Evolutionary conservation across 306 rosid species (phyloP).

Genomic region (Bauhinia variegata): DNA sequence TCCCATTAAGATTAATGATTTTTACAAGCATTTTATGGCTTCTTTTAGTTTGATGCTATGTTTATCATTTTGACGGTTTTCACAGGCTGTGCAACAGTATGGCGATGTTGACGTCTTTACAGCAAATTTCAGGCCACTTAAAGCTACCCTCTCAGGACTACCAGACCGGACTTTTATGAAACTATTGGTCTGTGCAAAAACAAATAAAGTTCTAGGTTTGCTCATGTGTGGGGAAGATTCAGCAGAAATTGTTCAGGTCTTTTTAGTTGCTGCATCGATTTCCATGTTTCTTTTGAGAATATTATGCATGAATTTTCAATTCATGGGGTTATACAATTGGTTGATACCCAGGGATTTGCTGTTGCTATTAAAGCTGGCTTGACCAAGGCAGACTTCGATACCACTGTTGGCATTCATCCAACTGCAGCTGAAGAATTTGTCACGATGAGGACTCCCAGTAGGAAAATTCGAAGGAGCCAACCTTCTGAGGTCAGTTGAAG

Average conservation of each 20-base stretch:
- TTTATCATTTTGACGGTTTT: conserved; percentile 32
- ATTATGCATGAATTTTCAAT: conserved; percentile 21
- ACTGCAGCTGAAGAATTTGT: conserved; percentile 95
- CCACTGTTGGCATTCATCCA: conserved; percentile 93
- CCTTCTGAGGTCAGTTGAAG: conserved; percentile 64
- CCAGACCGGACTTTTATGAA: conserved; percentile 92
- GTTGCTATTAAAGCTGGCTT: conserved; percentile 92
- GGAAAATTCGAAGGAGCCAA: conserved; percentile 62
- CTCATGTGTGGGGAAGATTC: conserved; percentile 98
- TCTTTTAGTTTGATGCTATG: conserved; percentile 23
- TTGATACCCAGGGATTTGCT: conserved; percentile 80
- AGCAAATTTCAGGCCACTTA: conserved; percentile 85
- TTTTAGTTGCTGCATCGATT: conserved; percentile 32
- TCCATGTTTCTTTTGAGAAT: conserved; percentile 18
- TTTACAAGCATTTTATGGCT: conserved; percentile 20
- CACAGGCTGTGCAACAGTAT: conserved; percentile 72
- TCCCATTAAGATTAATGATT: conserved; percentile 28
- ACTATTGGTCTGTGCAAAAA: conserved; percentile 77
- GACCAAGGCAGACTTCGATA: conserved; percentile 88
- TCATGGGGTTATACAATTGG: conserved; percentile 31
- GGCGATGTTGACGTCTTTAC: conserved; percentile 88
- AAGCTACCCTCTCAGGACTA: conserved; percentile 94
- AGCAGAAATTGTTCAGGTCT: conserved; percentile 90
- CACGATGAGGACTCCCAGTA: conserved; percentile 87
- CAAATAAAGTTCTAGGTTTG: conserved; percentile 75